Evolutionary conservation across 495 filamentous ascomycete genomes (phyloP).

Genomic region (Xylaria telfairii): DNA sequence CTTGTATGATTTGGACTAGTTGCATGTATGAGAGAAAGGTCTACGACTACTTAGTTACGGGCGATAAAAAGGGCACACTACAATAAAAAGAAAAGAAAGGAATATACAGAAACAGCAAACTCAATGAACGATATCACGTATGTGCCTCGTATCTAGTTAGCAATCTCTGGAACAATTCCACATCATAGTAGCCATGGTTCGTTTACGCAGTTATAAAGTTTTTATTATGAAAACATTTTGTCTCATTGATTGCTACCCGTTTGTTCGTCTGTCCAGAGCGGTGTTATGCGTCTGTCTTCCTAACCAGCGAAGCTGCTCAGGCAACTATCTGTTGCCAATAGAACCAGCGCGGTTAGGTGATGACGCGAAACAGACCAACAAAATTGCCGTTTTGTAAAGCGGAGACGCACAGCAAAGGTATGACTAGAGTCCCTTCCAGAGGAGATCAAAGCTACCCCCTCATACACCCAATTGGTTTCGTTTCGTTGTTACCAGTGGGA

Average conservation of each 20-base stretch:
- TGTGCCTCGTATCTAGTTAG: neutral
- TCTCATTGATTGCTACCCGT: constrained; percentile 20
- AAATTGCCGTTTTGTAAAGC: constrained; percentile 10
- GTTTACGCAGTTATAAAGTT: neutral
- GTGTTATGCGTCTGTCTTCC: constrained; percentile 3
- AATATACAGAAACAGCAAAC: neutral
- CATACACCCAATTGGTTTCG: neutral
- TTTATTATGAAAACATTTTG: constrained; percentile 16
- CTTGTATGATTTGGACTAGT: constrained; percentile 2
- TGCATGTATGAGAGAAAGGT: neutral
- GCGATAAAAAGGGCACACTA: neutral
- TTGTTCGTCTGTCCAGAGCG: constrained; percentile 10
- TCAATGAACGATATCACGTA: neutral
- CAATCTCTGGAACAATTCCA: neutral
- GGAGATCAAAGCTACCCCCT: neutral
- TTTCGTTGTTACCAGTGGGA: neutral
- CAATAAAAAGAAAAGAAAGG: neutral
- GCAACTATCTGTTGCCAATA: constrained; percentile 9
- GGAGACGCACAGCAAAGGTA: constrained; percentile 15
- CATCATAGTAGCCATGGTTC: neutral
- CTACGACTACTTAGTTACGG: neutral
- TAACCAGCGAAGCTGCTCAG: neutral
- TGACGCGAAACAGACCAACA: constrained; percentile 17
- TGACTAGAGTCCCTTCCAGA: constrained; percentile 4
- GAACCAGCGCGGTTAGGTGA: neutral